phyloP scores from a whole-genome alignment of 1,284 basidiomycete genomes.

The Irpex sp. region DNA sequence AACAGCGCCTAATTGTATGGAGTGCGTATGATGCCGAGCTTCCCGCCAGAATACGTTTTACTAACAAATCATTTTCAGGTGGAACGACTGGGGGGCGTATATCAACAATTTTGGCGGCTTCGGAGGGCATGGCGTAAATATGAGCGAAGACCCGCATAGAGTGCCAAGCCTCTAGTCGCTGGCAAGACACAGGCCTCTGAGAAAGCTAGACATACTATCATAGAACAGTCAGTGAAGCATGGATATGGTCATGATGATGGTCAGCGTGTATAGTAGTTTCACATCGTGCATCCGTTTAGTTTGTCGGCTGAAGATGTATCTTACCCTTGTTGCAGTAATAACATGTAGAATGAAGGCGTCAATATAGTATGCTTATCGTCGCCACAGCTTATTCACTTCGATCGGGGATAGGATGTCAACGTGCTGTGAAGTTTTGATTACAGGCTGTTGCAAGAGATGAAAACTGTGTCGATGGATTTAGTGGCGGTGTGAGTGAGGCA shows the following conservation, averaged over 20 bases:
- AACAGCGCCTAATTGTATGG: conserved; percentile 5
- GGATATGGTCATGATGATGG: background rate
- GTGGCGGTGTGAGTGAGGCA: background rate
- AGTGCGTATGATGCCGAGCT: background rate
- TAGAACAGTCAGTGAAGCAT: background rate
- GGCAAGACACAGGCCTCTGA: background rate
- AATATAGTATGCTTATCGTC: background rate
- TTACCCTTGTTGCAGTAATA: background rate
- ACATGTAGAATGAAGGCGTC: background rate
- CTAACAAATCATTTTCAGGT: background rate
- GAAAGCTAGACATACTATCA: background rate
- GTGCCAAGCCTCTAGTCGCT: conserved; percentile 1
- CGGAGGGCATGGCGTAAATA: background rate
- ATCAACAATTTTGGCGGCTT: conserved; percentile 5
- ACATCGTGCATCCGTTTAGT: background rate
- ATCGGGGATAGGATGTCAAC: background rate
- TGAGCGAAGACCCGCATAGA: background rate
- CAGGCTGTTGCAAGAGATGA: background rate
- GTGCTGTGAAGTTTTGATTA: background rate
- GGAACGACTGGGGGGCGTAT: conserved; percentile 10
- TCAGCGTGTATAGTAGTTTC: background rate
- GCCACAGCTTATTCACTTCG: background rate
- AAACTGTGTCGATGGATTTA: background rate
- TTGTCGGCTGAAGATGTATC: no score
- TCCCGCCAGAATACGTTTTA: background rate